phyloP scores from a whole-genome alignment of 176 grass and related monocot genomes.

The Raddia distichophylla region DNA sequence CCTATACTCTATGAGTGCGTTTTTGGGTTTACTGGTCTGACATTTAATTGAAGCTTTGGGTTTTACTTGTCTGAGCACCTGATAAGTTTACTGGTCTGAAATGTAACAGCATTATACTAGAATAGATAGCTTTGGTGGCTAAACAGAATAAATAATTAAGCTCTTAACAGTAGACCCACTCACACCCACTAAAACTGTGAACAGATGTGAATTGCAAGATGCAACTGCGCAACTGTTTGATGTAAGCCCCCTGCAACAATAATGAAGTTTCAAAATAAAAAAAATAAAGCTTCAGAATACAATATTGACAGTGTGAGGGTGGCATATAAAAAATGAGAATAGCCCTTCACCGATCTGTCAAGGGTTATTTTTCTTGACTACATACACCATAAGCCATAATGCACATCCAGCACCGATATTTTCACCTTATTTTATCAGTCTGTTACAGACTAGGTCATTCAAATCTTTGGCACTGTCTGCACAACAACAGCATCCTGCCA shows the following conservation, averaged over 20 bases:
- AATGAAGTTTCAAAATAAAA: neutral
- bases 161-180: neutral
- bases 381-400: neutral
- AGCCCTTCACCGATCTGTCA: neutral
- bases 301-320: neutral
- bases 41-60: constrained; percentile 1
- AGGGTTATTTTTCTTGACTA: neutral
- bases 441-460: neutral
- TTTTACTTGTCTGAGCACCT: neutral
- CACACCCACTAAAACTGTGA: neutral
- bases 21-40: constrained; percentile 2
- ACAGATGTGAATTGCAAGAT: neutral
- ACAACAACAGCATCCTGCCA: neutral
- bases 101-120: constrained; percentile 18
- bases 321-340: neutral
- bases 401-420: neutral
- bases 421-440: constrained; percentile 12
- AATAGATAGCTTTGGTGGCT: neutral
- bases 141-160: neutral
- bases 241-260: neutral
- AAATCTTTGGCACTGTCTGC: neutral
- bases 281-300: neutral
- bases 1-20: neutral
- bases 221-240: neutral
- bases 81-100: neutral